Evolutionary conservation across 768 basidiomycete species (phyloP).

Genomic region (Dacryopinax primogenitus): DNA sequence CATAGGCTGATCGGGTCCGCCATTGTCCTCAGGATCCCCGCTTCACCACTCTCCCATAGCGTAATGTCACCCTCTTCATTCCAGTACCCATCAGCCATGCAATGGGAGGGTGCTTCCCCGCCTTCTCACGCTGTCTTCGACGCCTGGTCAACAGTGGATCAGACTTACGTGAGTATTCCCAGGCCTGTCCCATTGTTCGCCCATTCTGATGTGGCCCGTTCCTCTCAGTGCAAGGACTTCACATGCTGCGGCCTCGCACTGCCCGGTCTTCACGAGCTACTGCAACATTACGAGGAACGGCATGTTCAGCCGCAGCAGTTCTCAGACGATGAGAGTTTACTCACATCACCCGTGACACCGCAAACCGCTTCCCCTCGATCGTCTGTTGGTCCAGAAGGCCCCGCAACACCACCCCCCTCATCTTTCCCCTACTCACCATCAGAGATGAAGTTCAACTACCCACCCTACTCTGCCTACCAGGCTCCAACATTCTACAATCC

Average conservation of each 20-base stretch:
- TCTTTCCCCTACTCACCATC: neutral
- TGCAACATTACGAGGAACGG: conserved; percentile 40
- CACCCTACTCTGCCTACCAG: neutral
- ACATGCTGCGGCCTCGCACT: conserved; percentile 38
- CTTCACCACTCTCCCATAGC: neutral
- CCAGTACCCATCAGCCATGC: neutral
- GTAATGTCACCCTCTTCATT: neutral
- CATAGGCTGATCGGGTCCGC: neutral
- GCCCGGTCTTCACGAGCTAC: conserved; percentile 37
- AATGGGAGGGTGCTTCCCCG: conserved; percentile 5
- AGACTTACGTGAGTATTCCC: conserved; percentile 7
- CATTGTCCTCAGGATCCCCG: conserved; percentile 1
- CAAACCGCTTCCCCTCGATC: neutral
- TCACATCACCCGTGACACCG: neutral
- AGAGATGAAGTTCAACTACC: conserved; percentile 4
- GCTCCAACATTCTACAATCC: neutral
- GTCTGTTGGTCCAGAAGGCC: neutral
- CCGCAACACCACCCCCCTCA: neutral
- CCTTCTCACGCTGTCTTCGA: neutral
- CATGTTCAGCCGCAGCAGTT: conserved; percentile 23
- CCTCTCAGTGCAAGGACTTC: conserved; percentile 26
- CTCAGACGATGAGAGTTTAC: neutral
- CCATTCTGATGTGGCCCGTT: neutral
- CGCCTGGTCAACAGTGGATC: neutral
- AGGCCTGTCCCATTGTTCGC: neutral